Conservation (phyloP, 2,329 filamentous ascomycete genomes). For the Nemania abortiva region DNA sequence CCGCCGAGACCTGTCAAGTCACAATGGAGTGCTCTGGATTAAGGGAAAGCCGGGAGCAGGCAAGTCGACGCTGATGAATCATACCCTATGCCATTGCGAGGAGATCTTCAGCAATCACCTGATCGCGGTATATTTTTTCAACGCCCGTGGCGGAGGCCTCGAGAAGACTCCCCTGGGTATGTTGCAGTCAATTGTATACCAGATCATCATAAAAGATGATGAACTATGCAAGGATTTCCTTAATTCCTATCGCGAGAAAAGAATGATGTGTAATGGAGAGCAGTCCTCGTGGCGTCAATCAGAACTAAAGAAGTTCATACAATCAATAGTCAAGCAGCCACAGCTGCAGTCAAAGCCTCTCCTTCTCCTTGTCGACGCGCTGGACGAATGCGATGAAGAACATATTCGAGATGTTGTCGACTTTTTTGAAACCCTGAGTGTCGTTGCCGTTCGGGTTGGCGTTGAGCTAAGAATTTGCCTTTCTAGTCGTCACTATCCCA, state of each 20-base stretch:
- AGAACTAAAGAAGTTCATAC: constrained; percentile 13
- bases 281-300: not conserved
- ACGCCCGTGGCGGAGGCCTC: constrained; percentile 38
- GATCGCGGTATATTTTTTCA: constrained; percentile 43
- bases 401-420: constrained; percentile 5
- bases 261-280: not conserved
- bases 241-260: not conserved
- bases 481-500: constrained; percentile 19
- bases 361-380: constrained; percentile 16
- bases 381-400: constrained; percentile 19
- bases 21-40: constrained; percentile 48
- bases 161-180: constrained; percentile 44
- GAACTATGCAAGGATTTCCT: not conserved
- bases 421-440: constrained; percentile 14
- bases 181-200: constrained; percentile 40
- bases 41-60: constrained; percentile 49
- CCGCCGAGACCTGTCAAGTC: constrained; percentile 10
- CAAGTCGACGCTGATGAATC: constrained; percentile 48
- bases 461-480: constrained; percentile 14
- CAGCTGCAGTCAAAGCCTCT: not conserved
- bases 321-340: not conserved
- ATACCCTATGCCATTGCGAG: constrained; percentile 29
- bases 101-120: constrained; percentile 18
- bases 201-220: constrained; percentile 35
- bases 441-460: not conserved